Conservation (phyloP, 2,329 filamentous ascomycete genomes). For the Paraconiothyrium brasiliense region DNA sequence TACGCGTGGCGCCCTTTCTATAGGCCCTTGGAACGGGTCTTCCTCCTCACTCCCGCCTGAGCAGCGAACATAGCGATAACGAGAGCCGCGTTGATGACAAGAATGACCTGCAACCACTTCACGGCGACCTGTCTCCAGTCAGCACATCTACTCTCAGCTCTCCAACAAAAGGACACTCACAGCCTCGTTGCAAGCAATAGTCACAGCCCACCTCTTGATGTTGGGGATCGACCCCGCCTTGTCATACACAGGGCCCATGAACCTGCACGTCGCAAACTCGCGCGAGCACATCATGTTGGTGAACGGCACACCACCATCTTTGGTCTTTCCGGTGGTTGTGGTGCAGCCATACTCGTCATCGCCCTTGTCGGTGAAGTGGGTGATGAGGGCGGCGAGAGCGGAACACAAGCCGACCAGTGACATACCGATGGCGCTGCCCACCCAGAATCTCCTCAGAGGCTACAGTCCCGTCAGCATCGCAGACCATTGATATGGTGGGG, state of each 20-base stretch:
- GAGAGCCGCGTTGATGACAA: slow-evolving; percentile 30
- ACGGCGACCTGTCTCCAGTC: slow-evolving; percentile 27
- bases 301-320: slow-evolving; percentile 32
- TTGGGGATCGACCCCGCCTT: slow-evolving; percentile 19
- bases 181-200: slow-evolving; percentile 36
- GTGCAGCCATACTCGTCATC: slow-evolving; percentile 37
- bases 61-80: slow-evolving; percentile 34
- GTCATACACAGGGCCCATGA: slow-evolving; percentile 26
- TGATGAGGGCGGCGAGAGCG: slow-evolving; percentile 34
- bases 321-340: slow-evolving; percentile 25
- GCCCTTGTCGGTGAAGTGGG: slow-evolving; percentile 39
- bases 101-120: slow-evolving; percentile 41
- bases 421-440: slow-evolving; percentile 32
- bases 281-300: slow-evolving; percentile 41
- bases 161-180: slow-evolving; percentile 26
- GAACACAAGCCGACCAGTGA: slow-evolving; percentile 25
- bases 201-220: slow-evolving; percentile 19
- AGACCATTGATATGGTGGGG: background rate
- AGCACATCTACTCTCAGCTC: background rate
- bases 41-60: slow-evolving; percentile 35
- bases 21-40: slow-evolving; percentile 21
- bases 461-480: slow-evolving; percentile 21
- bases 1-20: background rate
- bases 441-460: slow-evolving; percentile 40
- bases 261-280: slow-evolving; percentile 40